phyloP scores from a whole-genome alignment of 305 asterid species.

The Ilex paraguariensis region DNA sequence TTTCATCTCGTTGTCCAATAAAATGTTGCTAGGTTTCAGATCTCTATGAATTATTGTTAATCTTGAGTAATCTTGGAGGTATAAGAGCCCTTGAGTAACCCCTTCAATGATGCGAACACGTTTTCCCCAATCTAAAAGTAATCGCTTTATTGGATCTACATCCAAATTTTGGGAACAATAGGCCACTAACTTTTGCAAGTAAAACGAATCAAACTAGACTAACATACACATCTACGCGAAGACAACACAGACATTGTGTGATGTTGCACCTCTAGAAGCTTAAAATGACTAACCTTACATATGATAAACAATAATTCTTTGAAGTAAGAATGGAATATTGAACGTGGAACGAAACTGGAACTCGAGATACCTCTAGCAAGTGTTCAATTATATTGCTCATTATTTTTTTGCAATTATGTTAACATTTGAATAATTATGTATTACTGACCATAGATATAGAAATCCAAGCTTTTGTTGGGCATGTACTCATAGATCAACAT shows the following conservation, averaged over 20 bases:
- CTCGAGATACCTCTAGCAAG: no score
- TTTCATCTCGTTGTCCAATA: not conserved
- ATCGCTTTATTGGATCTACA: not conserved
- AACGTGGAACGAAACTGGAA: no score
- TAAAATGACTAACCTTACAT: not conserved
- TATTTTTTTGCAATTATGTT: no score
- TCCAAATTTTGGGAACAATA: not conserved
- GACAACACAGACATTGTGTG: not conserved
- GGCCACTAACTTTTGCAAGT: not conserved
- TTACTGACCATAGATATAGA: slow-evolving; percentile 24
- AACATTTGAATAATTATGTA: not conserved
- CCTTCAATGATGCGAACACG: not conserved
- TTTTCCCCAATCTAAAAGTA: not conserved
- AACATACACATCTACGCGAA: not conserved
- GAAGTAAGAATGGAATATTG: no score
- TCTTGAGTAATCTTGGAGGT: not conserved
- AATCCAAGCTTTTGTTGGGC: slow-evolving; percentile 31
- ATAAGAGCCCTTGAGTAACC: not conserved
- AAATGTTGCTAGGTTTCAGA: not conserved
- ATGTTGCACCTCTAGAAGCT: not conserved
- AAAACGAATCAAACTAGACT: not conserved
- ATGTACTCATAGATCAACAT: slow-evolving; percentile 34
- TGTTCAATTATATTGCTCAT: no score
- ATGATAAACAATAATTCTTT: not conserved
- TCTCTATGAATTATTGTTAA: not conserved